Percentiles rank a stretch among this genome's conserved stretches.
Evolutionary conservation across 1,139 yeast species (phyloP).

Genomic region (Geotrichum macrosporum): DNA sequence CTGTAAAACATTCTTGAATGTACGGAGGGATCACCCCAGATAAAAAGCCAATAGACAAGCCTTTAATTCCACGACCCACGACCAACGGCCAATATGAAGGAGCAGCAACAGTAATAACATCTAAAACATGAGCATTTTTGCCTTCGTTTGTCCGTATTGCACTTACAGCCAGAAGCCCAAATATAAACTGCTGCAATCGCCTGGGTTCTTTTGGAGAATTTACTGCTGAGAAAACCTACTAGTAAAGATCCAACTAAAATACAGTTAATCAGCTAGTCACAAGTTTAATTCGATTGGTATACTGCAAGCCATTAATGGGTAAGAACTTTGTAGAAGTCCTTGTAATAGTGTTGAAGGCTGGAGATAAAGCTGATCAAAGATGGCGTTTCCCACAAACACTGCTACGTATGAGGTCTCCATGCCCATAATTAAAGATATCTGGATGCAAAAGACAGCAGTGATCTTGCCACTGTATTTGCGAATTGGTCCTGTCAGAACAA

Average conservation of each 20-base stretch:
- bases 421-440: constrained; percentile 52
- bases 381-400: constrained; percentile 48
- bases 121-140: not conserved
- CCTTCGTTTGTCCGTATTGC: not conserved
- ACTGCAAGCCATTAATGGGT: constrained; percentile 44
- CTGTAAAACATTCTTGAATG: constrained; percentile 54
- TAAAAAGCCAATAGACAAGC: constrained; percentile 60
- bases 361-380: constrained; percentile 45
- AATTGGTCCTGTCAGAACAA: constrained; percentile 2
- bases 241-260: constrained; percentile 18
- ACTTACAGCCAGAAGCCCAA: constrained; percentile 11
- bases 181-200: constrained; percentile 6
- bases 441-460: constrained; percentile 48
- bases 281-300: constrained; percentile 26
- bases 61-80: constrained; percentile 56
- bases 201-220: constrained; percentile 5
- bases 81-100: constrained; percentile 31
- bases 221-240: constrained; percentile 1
- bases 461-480: constrained; percentile 42
- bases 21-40: constrained; percentile 63
- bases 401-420: constrained; percentile 67
- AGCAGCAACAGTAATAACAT: constrained; percentile 3
- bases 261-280: constrained; percentile 17
- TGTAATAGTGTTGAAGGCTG: constrained; percentile 42
- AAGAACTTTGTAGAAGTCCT: constrained; percentile 44